Evolutionary conservation across 257 asterid genomes (phyloP).

Genomic region (Coffea canephora): DNA sequence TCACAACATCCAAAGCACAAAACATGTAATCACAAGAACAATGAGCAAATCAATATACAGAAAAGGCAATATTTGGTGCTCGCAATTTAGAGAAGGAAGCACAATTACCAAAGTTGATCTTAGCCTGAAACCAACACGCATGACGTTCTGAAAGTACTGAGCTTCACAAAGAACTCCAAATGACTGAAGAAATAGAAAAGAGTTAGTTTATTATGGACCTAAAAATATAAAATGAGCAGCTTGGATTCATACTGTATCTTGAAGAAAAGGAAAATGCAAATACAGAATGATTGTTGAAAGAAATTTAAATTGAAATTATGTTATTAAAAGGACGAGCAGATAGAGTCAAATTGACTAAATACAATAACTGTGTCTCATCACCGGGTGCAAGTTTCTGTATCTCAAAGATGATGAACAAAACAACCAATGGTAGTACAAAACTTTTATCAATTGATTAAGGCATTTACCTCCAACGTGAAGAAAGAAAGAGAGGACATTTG

Average conservation of each 20-base stretch:
- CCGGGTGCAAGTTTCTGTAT: neutral
- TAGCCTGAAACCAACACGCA: conserved; percentile 92
- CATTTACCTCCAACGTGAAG: neutral
- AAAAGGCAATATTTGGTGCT: neutral
- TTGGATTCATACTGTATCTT: neutral
- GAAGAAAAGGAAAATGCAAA: conserved; percentile 3
- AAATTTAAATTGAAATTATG: neutral
- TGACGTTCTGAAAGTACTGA: conserved; percentile 88
- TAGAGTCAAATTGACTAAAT: neutral
- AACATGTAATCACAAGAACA: neutral
- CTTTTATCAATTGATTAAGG: neutral
- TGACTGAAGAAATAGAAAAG: conserved; percentile 43
- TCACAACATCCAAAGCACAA: neutral
- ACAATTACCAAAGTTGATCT: conserved; percentile 74
- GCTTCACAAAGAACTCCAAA: conserved; percentile 89
- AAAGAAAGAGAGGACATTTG: neutral
- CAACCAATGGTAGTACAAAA: neutral
- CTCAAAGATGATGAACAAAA: neutral
- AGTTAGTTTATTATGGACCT: conserved; percentile 1
- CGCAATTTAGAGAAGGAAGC: neutral
- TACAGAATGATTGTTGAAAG: neutral
- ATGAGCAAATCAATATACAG: neutral
- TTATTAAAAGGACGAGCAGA: neutral
- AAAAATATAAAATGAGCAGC: neutral
- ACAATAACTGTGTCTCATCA: neutral